phyloP scores from a whole-genome alignment of 2,329 filamentous ascomycete species.

The Rhynchosporium agropyri region DNA sequence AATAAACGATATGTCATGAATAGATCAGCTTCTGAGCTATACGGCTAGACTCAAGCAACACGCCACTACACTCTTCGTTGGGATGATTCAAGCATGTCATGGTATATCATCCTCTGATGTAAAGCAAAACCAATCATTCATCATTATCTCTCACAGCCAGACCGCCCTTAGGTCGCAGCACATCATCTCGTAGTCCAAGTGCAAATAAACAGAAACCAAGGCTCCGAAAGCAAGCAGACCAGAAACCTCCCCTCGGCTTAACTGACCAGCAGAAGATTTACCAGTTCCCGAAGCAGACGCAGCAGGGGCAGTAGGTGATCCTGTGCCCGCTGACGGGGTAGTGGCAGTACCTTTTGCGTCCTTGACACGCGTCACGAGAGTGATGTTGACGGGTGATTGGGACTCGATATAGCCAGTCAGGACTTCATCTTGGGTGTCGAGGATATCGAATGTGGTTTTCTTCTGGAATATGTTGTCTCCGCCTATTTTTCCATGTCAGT shows the following conservation, averaged over 20 bases:
- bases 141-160: background rate
- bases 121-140: no score
- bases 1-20: no score
- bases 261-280: background rate
- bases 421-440: conserved; percentile 58
- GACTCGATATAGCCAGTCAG: conserved; percentile 52
- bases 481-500: conserved; percentile 33
- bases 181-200: background rate
- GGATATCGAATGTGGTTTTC: conserved; percentile 47
- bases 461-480: conserved; percentile 62
- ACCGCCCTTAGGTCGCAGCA: no score
- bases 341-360: conserved; percentile 21
- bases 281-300: background rate
- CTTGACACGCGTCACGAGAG: conserved; percentile 21
- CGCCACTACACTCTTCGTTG: no score
- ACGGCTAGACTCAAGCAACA: no score
- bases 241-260: background rate
- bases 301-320: background rate
- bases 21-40: no score
- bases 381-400: conserved; percentile 26
- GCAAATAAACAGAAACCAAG: background rate
- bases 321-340: background rate
- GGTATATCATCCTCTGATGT: no score
- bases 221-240: background rate
- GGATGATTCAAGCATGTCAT: no score